phyloP scores from a whole-genome alignment of 2,329 filamentous ascomycete genomes.

The Hypoxylon sp. region DNA sequence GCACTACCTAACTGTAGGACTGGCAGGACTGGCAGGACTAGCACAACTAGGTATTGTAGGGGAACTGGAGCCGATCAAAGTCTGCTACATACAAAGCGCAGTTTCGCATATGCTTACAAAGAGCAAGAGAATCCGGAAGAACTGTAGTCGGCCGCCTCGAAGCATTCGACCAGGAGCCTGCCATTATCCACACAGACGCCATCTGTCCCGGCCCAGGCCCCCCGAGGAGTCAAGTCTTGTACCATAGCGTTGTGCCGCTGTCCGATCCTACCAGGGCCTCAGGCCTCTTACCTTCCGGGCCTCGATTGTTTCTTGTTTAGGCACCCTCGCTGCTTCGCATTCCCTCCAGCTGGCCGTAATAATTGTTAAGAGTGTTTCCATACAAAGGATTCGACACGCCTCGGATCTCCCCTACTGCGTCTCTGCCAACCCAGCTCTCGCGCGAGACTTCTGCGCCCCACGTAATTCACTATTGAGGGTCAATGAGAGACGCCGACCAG shows the following conservation, averaged over 20 bases:
- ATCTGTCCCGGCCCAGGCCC: neutral
- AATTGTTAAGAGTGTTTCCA: constrained; percentile 5
- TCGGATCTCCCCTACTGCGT: neutral
- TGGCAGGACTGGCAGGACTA: too few species aligned
- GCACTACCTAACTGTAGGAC: neutral
- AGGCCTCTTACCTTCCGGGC: neutral
- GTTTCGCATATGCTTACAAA: constrained; percentile 20
- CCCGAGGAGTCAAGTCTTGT: constrained; percentile 3
- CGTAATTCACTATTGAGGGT: constrained; percentile 14
- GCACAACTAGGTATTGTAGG: neutral
- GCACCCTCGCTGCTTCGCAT: constrained; percentile 32
- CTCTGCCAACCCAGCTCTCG: neutral
- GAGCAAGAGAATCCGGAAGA: constrained; percentile 17
- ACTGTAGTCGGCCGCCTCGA: neutral
- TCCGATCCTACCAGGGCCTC: neutral
- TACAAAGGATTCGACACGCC: constrained; percentile 10
- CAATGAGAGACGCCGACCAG: constrained; percentile 25
- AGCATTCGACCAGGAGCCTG: neutral
- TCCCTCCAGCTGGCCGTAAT: constrained; percentile 13
- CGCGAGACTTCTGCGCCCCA: neutral
- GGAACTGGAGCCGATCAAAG: constrained; percentile 62
- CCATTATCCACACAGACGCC: neutral
- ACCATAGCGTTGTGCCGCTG: constrained; percentile 6
- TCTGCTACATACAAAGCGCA: constrained; percentile 61
- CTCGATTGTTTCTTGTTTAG: constrained; percentile 23